These are phyloP conservation scores for Pholiota microspora DNA, from an alignment of 768 basidiomycete species.

Conservation along the genomic window DNA sequence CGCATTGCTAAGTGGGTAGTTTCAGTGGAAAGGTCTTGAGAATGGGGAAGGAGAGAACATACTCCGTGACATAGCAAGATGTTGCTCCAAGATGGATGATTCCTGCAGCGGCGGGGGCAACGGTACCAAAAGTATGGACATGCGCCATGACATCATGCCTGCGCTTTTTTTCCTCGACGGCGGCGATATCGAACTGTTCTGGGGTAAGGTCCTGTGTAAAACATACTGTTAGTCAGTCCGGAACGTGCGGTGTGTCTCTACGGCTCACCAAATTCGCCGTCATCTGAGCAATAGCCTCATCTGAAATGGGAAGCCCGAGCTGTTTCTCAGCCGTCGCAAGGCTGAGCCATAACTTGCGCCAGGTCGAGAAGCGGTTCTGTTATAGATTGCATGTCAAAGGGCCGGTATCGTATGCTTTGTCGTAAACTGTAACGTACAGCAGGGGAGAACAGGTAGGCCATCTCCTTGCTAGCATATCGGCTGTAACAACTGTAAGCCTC, in stretches of 20 bases:
- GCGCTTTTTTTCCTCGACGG: conserved; percentile 93
- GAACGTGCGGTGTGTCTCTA: not conserved
- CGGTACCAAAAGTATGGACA: conserved; percentile 93
- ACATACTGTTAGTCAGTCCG: not conserved
- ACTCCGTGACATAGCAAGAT: conserved; percentile 99
- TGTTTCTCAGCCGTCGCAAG: conserved; percentile 97
- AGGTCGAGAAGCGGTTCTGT: conserved; percentile 93
- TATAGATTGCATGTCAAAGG: not conserved
- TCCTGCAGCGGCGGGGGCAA: conserved; percentile 92
- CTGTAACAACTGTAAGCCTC: conserved; percentile 35
- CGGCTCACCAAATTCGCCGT: conserved; percentile 73
- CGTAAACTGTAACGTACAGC: conserved; percentile 49
- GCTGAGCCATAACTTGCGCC: conserved; percentile 94
- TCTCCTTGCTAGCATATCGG: conserved; percentile 99
- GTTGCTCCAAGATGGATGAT: conserved; percentile 98
- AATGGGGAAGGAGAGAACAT: conserved; percentile 24
- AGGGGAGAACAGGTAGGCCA: conserved; percentile 96
- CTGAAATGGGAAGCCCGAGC: conserved; percentile 85
- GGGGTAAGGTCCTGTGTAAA: conserved; percentile 68
- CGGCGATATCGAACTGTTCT: conserved; percentile 89
- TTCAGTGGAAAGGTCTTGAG: not conserved
- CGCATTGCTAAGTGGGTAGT: conserved; percentile 69
- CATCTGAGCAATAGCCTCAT: conserved; percentile 95
- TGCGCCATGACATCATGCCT: conserved; percentile 99
- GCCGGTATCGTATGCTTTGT: not conserved